phyloP scores from a whole-genome alignment of 75 land plant species.

The Pinus tabuliformis region DNA sequence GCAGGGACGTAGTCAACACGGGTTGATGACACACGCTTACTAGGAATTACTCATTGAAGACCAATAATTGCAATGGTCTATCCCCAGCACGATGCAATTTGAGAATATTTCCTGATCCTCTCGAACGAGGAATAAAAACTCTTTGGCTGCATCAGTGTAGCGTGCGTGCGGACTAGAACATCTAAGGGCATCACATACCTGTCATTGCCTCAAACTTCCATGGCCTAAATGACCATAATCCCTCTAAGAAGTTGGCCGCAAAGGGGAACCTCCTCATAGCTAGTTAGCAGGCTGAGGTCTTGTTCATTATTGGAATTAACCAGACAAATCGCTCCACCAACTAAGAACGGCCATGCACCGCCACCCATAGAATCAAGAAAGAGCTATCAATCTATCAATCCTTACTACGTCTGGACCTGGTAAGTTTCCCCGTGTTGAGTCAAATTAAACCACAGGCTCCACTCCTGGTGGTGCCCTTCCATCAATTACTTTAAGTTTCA shows the following conservation, averaged over 20 bases:
- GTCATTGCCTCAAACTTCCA: constrained; percentile 83
- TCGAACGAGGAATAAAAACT: constrained; percentile 29
- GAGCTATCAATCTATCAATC: constrained; percentile 53
- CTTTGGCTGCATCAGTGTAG: constrained; percentile 52
- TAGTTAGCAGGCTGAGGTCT: constrained; percentile 96
- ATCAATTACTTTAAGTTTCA: constrained; percentile 64
- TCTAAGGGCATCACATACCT: constrained; percentile 86
- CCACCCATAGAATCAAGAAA: constrained; percentile 66
- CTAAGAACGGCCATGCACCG: constrained; percentile 61
- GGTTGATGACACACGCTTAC: constrained; percentile 33
- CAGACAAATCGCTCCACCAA: constrained; percentile 88
- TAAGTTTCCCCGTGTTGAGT: constrained; percentile 55
- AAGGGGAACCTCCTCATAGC: constrained; percentile 41
- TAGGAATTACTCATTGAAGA: constrained; percentile 42
- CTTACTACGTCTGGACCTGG: constrained; percentile 55
- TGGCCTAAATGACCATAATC: constrained; percentile 59
- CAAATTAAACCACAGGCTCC: constrained; percentile 59
- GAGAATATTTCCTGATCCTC: constrained; percentile 27
- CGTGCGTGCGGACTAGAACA: constrained; percentile 64
- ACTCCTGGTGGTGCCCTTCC: constrained; percentile 58
- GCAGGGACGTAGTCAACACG: constrained; percentile 26
- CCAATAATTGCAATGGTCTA: constrained; percentile 39
- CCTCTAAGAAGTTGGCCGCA: constrained; percentile 49
- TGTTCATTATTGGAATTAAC: constrained; percentile 92
- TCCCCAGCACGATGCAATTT: constrained; percentile 38